Evolutionary conservation across 1,139 yeast species (phyloP).

Genomic region (Debaryomyces sp.): DNA sequence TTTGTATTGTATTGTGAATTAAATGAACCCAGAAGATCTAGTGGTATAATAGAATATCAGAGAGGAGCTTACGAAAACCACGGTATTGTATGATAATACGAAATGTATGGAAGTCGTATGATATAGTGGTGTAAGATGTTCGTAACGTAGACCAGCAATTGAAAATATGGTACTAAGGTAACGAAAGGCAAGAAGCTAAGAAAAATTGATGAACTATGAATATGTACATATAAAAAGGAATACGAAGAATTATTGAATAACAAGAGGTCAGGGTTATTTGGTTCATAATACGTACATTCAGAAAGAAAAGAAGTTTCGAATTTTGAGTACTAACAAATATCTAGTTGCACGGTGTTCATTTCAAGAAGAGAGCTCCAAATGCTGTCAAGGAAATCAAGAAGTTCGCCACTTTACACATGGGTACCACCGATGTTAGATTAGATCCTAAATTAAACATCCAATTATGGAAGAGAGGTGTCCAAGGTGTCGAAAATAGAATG

Average conservation of each 20-base stretch:
- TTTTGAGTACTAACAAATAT: conserved; percentile 39
- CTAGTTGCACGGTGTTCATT: conserved; percentile 94
- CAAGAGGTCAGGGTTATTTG: background rate
- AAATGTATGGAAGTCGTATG: background rate
- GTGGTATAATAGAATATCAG: background rate
- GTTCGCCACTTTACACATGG: conserved; percentile 98
- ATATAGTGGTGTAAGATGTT: background rate
- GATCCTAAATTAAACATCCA: conserved; percentile 99
- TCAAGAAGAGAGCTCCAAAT: conserved; percentile 99
- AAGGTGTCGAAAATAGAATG: conserved; percentile 97
- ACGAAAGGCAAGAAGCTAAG: background rate
- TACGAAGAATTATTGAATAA: background rate
- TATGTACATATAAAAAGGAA: background rate
- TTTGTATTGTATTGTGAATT: background rate
- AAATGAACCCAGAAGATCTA: background rate
- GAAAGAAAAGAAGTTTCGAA: background rate
- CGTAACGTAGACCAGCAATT: background rate
- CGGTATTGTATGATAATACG: background rate
- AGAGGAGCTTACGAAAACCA: background rate
- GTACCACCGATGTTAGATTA: conserved; percentile 98
- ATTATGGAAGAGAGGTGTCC: conserved; percentile 99
- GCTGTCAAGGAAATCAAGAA: conserved; percentile 99
- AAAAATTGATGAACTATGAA: background rate
- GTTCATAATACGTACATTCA: background rate
- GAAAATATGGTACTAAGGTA: background rate